These are phyloP conservation scores for Botrytis porri DNA, from an alignment of 2,329 filamentous ascomycete genomes.

Conservation along the genomic window DNA sequence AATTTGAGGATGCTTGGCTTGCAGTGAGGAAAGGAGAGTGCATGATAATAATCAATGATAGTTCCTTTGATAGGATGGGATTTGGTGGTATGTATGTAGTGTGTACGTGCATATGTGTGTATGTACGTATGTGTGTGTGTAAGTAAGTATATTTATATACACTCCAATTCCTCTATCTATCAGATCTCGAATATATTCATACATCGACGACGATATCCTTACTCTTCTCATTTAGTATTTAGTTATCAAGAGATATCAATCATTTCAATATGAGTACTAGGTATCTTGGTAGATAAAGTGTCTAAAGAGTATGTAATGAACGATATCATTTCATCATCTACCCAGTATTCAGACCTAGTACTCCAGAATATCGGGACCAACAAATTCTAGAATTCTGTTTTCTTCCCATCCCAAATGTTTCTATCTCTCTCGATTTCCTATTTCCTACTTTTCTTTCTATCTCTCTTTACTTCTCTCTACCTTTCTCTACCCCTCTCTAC, in stretches of 20 bases:
- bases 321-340: background rate
- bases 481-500: background rate
- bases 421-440: background rate
- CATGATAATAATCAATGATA: background rate
- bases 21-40: background rate
- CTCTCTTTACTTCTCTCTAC: background rate
- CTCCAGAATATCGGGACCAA: background rate
- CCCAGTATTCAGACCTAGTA: background rate
- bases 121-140: background rate
- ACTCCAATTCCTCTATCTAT: background rate
- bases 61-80: background rate
- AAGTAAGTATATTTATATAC: background rate
- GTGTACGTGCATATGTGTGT: background rate
- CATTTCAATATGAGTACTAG: background rate
- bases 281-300: background rate
- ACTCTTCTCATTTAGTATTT: background rate
- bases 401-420: background rate
- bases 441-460: too few relatives aligned
- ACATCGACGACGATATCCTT: background rate
- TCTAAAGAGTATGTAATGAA: background rate
- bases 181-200: background rate
- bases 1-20: constrained; percentile 1
- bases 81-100: background rate
- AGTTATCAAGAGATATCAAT: background rate
- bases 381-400: background rate